phyloP scores from a whole-genome alignment of 2,329 filamentous ascomycete species.

The Daldinia eschscholtzii region DNA sequence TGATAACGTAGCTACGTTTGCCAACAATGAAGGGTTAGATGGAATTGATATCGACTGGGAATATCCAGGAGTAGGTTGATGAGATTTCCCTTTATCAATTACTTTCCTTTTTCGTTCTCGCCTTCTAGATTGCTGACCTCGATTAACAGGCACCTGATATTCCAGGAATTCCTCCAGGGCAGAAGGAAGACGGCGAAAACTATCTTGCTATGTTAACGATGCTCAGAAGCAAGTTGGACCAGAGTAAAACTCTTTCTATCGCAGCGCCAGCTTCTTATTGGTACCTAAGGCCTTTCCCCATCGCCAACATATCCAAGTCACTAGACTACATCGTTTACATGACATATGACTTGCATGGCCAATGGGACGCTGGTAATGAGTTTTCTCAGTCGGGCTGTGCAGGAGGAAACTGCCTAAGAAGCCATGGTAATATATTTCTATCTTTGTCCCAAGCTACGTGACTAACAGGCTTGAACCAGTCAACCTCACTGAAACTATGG shows the following conservation, averaged over 20 bases:
- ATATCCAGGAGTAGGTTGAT: constrained; percentile 47
- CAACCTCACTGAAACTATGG: constrained; percentile 51
- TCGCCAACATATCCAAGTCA: constrained; percentile 30
- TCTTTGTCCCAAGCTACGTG: too few species aligned
- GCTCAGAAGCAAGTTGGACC: constrained; percentile 15
- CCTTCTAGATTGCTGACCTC: too few species aligned
- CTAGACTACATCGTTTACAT: constrained; percentile 48
- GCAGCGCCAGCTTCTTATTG: constrained; percentile 47
- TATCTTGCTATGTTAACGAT: constrained; percentile 32
- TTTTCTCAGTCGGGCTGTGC: constrained; percentile 18
- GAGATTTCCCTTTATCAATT: too few species aligned
- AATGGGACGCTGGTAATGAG: constrained; percentile 42
- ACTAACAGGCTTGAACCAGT: constrained; percentile 19
- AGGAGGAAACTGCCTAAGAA: constrained; percentile 47
- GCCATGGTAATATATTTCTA: constrained; percentile 25
- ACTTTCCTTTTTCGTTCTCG: too few species aligned
- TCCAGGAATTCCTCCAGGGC: constrained; percentile 38
- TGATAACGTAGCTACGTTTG: background rate
- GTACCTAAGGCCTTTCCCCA: constrained; percentile 45
- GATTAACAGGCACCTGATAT: constrained; percentile 37
- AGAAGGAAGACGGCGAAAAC: constrained; percentile 31
- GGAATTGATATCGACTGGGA: constrained; percentile 57
- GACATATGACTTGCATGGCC: constrained; percentile 44
- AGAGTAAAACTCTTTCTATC: constrained; percentile 32
- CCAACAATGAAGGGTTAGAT: constrained; percentile 32